Percentiles rank a stretch among this genome's conserved stretches.
Conservation (phyloP, 805 yeast species). For the Candida maris region DNA sequence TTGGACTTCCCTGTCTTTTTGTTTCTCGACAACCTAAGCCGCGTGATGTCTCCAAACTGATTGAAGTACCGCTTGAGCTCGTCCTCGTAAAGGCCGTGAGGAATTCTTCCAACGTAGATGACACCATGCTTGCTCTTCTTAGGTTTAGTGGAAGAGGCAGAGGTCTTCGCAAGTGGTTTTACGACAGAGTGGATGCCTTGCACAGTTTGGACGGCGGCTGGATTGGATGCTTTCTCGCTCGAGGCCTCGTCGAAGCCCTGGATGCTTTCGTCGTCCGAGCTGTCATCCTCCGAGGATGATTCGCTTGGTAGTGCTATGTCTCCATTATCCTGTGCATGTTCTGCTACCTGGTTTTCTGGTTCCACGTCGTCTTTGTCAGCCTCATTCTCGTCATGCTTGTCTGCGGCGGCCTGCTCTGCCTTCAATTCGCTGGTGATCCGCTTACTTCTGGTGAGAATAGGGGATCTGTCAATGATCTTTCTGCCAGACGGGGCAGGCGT, state of each 20-base stretch:
- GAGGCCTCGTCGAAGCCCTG: constrained; percentile 18
- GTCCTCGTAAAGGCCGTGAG: constrained; percentile 85
- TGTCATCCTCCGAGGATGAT: constrained; percentile 5
- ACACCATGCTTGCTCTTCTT: constrained; percentile 51
- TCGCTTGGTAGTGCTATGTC: constrained; percentile 18
- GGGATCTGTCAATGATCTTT: constrained; percentile 21
- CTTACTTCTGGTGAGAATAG: constrained; percentile 20
- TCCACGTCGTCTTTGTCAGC: constrained; percentile 11
- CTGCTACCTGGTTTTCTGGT: constrained; percentile 8
- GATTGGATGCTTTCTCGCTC: constrained; percentile 5
- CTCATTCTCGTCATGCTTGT: constrained; percentile 9
- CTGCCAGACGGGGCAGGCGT: constrained; percentile 11
- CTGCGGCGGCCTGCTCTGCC: constrained; percentile 1
- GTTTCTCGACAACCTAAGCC: constrained; percentile 80
- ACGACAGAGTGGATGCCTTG: constrained; percentile 24
- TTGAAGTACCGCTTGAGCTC: constrained; percentile 76
- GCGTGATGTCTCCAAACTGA: constrained; percentile 84
- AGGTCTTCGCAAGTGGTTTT: constrained; percentile 14
- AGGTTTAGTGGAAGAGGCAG: constrained; percentile 6
- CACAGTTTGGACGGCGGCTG: constrained; percentile 11
- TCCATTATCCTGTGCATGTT: constrained; percentile 2
- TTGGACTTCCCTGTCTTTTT: constrained; percentile 87
- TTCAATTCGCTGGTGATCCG: constrained; percentile 8
- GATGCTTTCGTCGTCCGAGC: constrained; percentile 15
- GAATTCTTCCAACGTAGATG: constrained; percentile 86